Conservation (phyloP, 1,139 yeast species). For the Yamadazyma taylorii region DNA sequence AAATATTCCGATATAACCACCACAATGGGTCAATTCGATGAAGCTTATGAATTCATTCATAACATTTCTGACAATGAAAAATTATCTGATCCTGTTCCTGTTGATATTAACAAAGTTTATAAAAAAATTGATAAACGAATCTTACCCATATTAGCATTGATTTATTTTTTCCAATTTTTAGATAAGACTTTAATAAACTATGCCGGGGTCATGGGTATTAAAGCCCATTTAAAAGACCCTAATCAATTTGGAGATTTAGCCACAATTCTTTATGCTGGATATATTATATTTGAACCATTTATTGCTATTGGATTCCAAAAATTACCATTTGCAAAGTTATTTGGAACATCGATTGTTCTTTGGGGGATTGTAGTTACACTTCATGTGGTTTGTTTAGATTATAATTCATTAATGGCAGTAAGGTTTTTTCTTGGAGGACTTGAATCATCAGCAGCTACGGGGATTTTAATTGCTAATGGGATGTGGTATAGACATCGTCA, state of each 20-base stretch:
- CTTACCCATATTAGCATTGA: slow-evolving; percentile 35
- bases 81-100: slow-evolving; percentile 7
- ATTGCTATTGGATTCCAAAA: slow-evolving; percentile 37
- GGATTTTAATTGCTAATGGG: slow-evolving; percentile 40
- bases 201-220: slow-evolving; percentile 55
- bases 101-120: slow-evolving; percentile 13
- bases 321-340: slow-evolving; percentile 40
- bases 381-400: slow-evolving; percentile 35
- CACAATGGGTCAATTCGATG: slow-evolving; percentile 16
- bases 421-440: slow-evolving; percentile 41
- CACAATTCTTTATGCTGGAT: slow-evolving; percentile 46
- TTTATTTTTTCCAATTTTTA: slow-evolving; percentile 45
- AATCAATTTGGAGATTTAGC: slow-evolving; percentile 43
- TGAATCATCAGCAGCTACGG: slow-evolving; percentile 48
- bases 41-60: slow-evolving; percentile 18
- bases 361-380: slow-evolving; percentile 45
- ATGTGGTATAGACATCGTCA: slow-evolving; percentile 44
- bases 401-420: slow-evolving; percentile 42
- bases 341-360: slow-evolving; percentile 33
- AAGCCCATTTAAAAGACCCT: slow-evolving; percentile 27
- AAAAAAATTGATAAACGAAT: slow-evolving; percentile 30
- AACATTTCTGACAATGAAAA: slow-evolving; percentile 5
- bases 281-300: slow-evolving; percentile 48
- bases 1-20: slow-evolving; percentile 3
- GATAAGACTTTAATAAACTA: slow-evolving; percentile 47